phyloP scores from a whole-genome alignment of 1,284 basidiomycete species.

The Flammula alnicola region DNA sequence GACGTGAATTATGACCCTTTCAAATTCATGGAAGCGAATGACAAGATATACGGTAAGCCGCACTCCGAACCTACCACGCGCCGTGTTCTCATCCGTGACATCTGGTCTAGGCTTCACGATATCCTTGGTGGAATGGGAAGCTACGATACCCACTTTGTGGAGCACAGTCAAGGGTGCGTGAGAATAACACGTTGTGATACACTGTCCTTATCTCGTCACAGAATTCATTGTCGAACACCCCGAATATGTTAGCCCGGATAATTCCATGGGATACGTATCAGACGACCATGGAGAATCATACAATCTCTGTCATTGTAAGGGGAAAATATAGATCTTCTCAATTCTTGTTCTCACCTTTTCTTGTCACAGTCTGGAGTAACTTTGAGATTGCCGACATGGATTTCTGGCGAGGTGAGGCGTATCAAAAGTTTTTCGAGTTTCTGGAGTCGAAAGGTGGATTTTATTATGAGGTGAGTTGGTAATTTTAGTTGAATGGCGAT shows the following conservation, averaged over 20 bases:
- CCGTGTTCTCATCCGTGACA: background rate
- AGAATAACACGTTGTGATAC: background rate
- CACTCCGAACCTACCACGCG: too few species aligned
- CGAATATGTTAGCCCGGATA: constrained; percentile 69
- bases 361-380: constrained; percentile 73
- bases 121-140: constrained; percentile 76
- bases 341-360: background rate
- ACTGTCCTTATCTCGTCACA: constrained; percentile 27
- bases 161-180: constrained; percentile 61
- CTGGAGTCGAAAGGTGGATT: constrained; percentile 83
- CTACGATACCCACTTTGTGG: constrained; percentile 84
- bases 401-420: constrained; percentile 82
- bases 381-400: constrained; percentile 86
- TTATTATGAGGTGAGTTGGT: constrained; percentile 72
- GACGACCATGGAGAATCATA: constrained; percentile 72
- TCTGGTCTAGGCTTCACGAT: constrained; percentile 69
- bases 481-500: background rate
- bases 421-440: constrained; percentile 78
- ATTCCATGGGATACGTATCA: constrained; percentile 78
- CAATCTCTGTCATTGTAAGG: constrained; percentile 83
- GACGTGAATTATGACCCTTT: constrained; percentile 83
- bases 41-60: constrained; percentile 70
- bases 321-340: background rate
- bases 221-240: constrained; percentile 75
- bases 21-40: constrained; percentile 75